Base-by-base conservation (phyloP, 2,329 filamentous ascomycete species). In the Dothideomycetes sp. region DNA sequence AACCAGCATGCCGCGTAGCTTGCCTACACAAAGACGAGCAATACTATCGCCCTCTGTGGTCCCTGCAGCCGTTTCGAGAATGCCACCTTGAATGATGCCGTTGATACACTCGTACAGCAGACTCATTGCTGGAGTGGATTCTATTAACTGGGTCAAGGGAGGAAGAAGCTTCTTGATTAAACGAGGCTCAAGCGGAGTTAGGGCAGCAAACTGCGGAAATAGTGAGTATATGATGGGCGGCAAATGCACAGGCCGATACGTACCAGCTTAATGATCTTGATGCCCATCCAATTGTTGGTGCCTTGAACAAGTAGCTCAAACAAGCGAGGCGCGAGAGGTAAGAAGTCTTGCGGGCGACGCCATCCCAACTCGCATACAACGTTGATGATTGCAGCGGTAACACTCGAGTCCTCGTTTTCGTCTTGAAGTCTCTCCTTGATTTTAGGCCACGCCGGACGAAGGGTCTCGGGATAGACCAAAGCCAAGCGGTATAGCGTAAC, bases 231-330 rank as follows among this genome's bases (percentile, higher is more conserved):
- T 27, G 57, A 63, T 46, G 59, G 49, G 27, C 9, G 12, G 9
- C 14, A 10, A 33, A n/a, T n/a, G n/a, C n/a, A n/a, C n/a, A n/a
- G n/a, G n/a, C n/a, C n/a, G n/a, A n/a, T 14, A 65, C 75, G 49
- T 60, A 89, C 85, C 47, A 98, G 73, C 64, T 98, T 98, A 59
- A 98, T 96, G 46, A 98, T 77, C 60, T 98, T 98, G 58, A 98
- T 98, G 43, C 88, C 88, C 89, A 98, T 96, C 91, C 91, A 98
- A 61, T 98, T 98, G 62, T 98, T 96, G 29, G 83, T 83, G 41
- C 87, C 81, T 45, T 93, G 83, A 10, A 95, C 88, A 18, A 98
- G 68, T 14, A 98, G 71, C 56, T 95, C 88, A 53, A 96, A 98
- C 18, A 98, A 64, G 43, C 91, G 74, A 7, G 91, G 91, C 1